Base-by-base conservation (phyloP, 73 alveolate species). In the Tetrahymena elliotti region DNA sequence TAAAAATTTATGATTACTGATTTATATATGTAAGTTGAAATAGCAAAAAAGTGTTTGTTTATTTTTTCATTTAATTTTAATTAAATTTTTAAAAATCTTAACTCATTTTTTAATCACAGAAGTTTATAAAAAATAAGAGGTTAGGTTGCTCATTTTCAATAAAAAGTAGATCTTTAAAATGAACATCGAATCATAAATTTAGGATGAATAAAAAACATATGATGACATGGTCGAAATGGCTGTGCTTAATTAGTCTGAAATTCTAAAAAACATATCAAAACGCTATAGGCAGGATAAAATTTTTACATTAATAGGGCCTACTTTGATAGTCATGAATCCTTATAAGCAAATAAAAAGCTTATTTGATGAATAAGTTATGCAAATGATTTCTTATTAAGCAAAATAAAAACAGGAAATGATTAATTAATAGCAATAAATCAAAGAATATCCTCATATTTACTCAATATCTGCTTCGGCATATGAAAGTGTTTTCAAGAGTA, bases 301-400 rank as follows among this genome's bases (percentile, higher is more conserved):
- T 53, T 98, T 98, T 96, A 98, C 99, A 24, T 98, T 97, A 94
- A 99, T 98, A 35, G 99, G 99, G 37, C 99, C 99, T 27, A 98
- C 99, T 36, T 96, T 98, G 53, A 96, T 98, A 24, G 99, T 98
- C 52, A 96, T 98, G 93, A 98, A 98, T 96, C 99, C 99, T 33
- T 98, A 98, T 93, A 98, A 98, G 95, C 95, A 96, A n/a, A 93
- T 98, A 94, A 98, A 97, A 24, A 97, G 98, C 33, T 95, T 98
- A 33, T 84, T 94, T 82, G 84, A 92, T 33, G 88, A 68, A 1
- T 31, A 68, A 27, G 38, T 68, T 10, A 68, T 68, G 88, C 95
- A 97, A 98, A 6, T 98, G 97, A 41, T 93, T 10, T 52, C 93
- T 41, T 39, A 47, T 6, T 83, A 37, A 93, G 82, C 33, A 2